A percentile compares a stretch with the other conserved stretches of the same genome.
Evolutionary conservation across 306 rosid species (phyloP).

Genomic region (Fagus sylvatica): DNA sequence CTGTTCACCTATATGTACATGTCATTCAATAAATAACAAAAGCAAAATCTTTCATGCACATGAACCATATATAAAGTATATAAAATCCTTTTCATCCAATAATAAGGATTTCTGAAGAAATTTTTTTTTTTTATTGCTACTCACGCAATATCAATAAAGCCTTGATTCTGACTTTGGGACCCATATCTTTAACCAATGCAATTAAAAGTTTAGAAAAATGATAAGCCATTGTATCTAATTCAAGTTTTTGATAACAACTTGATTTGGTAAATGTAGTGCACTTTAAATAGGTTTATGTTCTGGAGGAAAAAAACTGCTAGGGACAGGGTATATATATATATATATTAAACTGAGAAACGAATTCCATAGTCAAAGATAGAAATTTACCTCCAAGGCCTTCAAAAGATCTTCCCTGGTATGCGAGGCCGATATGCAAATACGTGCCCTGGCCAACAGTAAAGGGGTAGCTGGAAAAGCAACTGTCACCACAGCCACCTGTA

Average conservation of each 20-base stretch:
- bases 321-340: background rate
- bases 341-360: background rate
- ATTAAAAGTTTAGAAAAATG: background rate
- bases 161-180: background rate
- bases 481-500: slow-evolving; percentile 85
- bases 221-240: background rate
- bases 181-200: background rate
- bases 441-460: slow-evolving; percentile 80
- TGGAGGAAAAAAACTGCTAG: background rate
- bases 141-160: background rate
- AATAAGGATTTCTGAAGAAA: background rate
- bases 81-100: background rate
- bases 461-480: slow-evolving; percentile 98
- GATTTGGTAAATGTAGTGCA: background rate
- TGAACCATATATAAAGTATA: too few relatives aligned
- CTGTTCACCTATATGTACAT: background rate
- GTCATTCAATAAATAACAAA: background rate
- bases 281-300: background rate
- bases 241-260: too few relatives aligned
- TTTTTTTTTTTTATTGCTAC: background rate
- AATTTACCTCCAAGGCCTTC: slow-evolving; percentile 70
- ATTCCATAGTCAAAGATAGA: background rate
- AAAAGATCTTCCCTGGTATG: slow-evolving; percentile 85
- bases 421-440: slow-evolving; percentile 90
- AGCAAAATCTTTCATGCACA: background rate